Base-by-base conservation (phyloP, 768 basidiomycete species). In the Hemileccinum rubropunctum region DNA sequence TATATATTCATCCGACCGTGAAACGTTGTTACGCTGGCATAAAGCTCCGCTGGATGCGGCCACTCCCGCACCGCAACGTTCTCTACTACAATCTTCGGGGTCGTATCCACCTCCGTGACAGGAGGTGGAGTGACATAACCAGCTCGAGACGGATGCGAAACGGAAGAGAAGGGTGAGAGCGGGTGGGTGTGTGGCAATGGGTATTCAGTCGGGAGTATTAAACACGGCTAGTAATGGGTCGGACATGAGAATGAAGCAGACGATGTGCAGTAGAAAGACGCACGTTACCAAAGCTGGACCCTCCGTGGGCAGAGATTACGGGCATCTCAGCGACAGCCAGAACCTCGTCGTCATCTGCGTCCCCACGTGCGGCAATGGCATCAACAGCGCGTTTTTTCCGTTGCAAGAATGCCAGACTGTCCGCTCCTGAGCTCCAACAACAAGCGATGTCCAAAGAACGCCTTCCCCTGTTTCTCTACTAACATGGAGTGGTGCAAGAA, bases 11-110 rank as follows among this genome's bases (percentile, higher is more conserved):
- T 49, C 32, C 64, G 60, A 28, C 70, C 59, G 2, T 53, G 57
- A 4, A 56, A 59, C 2, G 67, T 76, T 3, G 62, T 44, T 14
- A 77, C 74, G 2, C 76, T 74, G 0, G 81, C 68, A 54, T 79
- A 66, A 14, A 65, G 51, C 54, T 81, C 76, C 3, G 58, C 68
- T 2, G 80, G 76, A n/a, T n/a, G n/a, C n/a, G n/a, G n/a, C n/a
- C n/a, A 8, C 77, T 73, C 45, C 52, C 50, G 50, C 12, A 54
- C 45, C 41, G 6, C 18, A 8, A 17, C 10, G 12, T 45, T 20
- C 12, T 58, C 47, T 21, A 48, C 47, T 12, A 41, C 33, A 10
- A 48, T 27, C 23, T 5, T 48, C 11, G 40, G n/a, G 12, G 32
- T 14, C 2, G 21, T 7, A 18, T 17, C n/a, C 14, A 6, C 39